phyloP scores from a whole-genome alignment of 1,284 basidiomycete species.

The Heterobasidion parviporum region DNA sequence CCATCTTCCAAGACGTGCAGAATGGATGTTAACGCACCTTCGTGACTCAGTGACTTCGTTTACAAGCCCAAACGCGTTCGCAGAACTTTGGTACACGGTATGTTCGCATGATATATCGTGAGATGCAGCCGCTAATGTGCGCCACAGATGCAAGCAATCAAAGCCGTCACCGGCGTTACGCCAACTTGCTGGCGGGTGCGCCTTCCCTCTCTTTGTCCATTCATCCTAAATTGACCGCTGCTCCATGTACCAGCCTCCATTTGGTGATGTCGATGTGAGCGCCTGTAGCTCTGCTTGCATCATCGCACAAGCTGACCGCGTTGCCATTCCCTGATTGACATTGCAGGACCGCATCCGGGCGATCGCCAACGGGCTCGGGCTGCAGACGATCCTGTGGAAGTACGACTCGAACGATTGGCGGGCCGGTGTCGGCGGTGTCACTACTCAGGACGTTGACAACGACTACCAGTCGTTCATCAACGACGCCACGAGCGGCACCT shows the following conservation, averaged over 20 bases:
- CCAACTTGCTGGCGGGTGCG: slow-evolving; percentile 55
- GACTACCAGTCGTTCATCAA: slow-evolving; percentile 33
- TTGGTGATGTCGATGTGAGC: slow-evolving; percentile 45
- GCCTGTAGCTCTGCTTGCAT: not conserved
- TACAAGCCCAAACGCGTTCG: slow-evolving; percentile 66
- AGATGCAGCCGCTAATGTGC: not conserved
- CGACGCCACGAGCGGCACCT: slow-evolving; percentile 30
- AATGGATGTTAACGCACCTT: too few species aligned
- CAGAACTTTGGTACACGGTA: slow-evolving; percentile 71
- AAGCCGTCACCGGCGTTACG: slow-evolving; percentile 51
- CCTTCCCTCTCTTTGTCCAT: not conserved
- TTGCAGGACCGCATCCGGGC: slow-evolving; percentile 58
- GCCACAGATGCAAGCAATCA: slow-evolving; percentile 38
- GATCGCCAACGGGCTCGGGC: slow-evolving; percentile 50
- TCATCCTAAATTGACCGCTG: not conserved
- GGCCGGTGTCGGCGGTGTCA: slow-evolving; percentile 37
- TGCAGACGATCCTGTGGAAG: slow-evolving; percentile 58
- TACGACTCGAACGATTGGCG: slow-evolving; percentile 71
- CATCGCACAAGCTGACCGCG: not conserved
- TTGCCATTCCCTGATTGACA: not conserved
- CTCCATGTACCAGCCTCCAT: slow-evolving; percentile 37
- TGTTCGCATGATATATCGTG: slow-evolving; percentile 12
- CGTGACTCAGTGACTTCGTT: slow-evolving; percentile 51
- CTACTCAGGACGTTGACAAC: slow-evolving; percentile 28
- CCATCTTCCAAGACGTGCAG: not conserved